Percentiles rank a stretch among this genome's conserved stretches.
Evolutionary conservation across 192 early-diverging fungal genomes (phyloP).

Genomic region (Powellomyces hirtus): DNA sequence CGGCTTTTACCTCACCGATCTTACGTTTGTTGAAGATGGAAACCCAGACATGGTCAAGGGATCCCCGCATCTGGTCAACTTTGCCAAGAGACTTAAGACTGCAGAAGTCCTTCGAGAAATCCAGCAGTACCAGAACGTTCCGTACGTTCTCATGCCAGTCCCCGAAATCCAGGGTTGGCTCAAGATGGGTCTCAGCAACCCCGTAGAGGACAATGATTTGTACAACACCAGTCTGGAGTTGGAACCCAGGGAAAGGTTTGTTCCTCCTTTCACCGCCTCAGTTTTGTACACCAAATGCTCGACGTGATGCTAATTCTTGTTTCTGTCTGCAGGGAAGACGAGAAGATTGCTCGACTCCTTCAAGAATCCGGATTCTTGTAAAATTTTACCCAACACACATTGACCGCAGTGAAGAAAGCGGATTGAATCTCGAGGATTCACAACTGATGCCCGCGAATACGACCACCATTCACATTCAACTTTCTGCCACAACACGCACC

Average conservation of each 20-base stretch:
- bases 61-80: slow-evolving; percentile 76
- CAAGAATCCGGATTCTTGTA: slow-evolving; percentile 40
- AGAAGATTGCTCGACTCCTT: slow-evolving; percentile 41
- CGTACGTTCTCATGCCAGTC: slow-evolving; percentile 74
- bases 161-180: slow-evolving; percentile 76
- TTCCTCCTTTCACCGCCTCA: not conserved
- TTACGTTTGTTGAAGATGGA: slow-evolving; percentile 90
- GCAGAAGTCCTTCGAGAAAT: slow-evolving; percentile 85
- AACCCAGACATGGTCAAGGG: slow-evolving; percentile 65
- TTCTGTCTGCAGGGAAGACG: slow-evolving; percentile 37
- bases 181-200: slow-evolving; percentile 50
- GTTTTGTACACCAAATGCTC: not conserved
- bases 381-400: not conserved
- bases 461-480: too few relatives aligned
- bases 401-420: too few relatives aligned
- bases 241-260: slow-evolving; percentile 66
- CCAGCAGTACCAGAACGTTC: slow-evolving; percentile 83
- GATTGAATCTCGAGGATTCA: too few relatives aligned
- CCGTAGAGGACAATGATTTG: slow-evolving; percentile 69
- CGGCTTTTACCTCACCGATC: slow-evolving; percentile 81
- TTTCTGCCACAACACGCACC: too few relatives aligned
- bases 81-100: slow-evolving; percentile 81
- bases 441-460: too few relatives aligned
- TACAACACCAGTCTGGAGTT: slow-evolving; percentile 75
- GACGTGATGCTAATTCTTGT: not conserved